Percentiles rank a stretch among this genome's conserved stretches.
Conservation (phyloP, 2,329 filamentous ascomycete species). For the Penicillium sp. region DNA sequence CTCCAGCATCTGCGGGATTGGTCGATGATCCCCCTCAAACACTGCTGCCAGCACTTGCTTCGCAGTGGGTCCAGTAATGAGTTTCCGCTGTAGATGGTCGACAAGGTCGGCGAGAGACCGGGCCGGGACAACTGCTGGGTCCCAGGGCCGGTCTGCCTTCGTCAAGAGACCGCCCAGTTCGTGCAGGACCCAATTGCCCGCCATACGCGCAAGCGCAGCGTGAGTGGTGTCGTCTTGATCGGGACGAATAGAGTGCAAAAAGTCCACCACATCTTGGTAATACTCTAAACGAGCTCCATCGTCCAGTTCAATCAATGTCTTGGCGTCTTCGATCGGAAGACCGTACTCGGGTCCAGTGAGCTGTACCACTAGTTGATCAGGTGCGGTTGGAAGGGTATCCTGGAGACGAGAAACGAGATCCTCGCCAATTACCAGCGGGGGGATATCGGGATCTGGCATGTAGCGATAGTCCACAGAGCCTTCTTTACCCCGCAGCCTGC, state of each 20-base stretch:
- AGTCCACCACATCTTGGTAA: constrained; percentile 59
- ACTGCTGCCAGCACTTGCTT: constrained; percentile 63
- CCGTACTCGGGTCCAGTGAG: constrained; percentile 66
- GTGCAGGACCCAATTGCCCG: constrained; percentile 74
- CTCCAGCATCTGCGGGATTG: constrained; percentile 59
- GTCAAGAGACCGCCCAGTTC: constrained; percentile 69
- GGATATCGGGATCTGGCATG: constrained; percentile 94
- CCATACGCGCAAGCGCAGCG: constrained; percentile 51
- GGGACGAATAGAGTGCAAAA: constrained; percentile 34
- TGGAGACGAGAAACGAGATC: constrained; percentile 70
- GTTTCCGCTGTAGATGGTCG: constrained; percentile 46
- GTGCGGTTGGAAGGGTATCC: constrained; percentile 68
- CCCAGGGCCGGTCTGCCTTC: constrained; percentile 56
- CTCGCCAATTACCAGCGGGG: constrained; percentile 73
- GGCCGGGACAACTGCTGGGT: constrained; percentile 44
- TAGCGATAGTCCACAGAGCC: constrained; percentile 97
- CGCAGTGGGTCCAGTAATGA: constrained; percentile 60
- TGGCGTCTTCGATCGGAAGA: constrained; percentile 79
- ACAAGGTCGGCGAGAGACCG: constrained; percentile 52
- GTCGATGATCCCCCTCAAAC: constrained; percentile 56
- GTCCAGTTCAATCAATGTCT: constrained; percentile 76
- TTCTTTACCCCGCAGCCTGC: constrained; percentile 84
- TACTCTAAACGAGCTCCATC: constrained; percentile 80
- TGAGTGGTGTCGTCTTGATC: constrained; percentile 31
- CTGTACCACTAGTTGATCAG: constrained; percentile 70